These are phyloP conservation scores for Ceratobasidium sp. DNA, from an alignment of 1,284 basidiomycete species.

Conservation along the genomic window DNA sequence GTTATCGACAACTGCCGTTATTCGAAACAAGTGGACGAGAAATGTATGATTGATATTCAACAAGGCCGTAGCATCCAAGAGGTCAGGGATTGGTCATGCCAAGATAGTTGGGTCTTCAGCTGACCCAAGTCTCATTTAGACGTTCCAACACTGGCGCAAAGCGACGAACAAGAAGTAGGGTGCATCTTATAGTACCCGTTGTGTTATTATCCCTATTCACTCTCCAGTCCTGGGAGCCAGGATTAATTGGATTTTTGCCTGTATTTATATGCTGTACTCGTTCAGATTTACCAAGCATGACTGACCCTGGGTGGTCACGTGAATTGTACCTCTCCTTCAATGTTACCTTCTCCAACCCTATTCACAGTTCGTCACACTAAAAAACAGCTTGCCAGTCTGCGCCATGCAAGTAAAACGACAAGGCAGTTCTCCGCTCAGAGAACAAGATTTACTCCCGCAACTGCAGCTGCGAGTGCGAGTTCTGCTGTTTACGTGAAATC, in stretches of 20 bases:
- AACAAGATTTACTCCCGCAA: not conserved
- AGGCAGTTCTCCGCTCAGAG: not conserved
- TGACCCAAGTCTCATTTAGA: constrained; percentile 7
- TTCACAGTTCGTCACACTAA: not conserved
- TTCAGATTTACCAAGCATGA: not conserved
- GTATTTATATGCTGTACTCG: constrained; percentile 1
- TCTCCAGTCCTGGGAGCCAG: no score
- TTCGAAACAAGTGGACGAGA: constrained; percentile 71
- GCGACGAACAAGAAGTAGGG: constrained; percentile 20
- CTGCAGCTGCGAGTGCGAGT: constrained; percentile 2
- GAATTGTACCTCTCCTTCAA: constrained; percentile 13
- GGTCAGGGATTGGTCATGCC: not conserved
- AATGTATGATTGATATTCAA: constrained; percentile 75
- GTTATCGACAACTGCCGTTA: constrained; percentile 67
- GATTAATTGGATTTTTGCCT: not conserved
- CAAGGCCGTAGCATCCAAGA: constrained; percentile 35
- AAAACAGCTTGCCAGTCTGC: not conserved
- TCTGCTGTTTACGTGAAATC: not conserved
- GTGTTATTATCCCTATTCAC: no score
- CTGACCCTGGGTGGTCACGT: constrained; percentile 35
- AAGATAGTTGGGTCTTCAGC: not conserved
- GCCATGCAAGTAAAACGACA: not conserved
- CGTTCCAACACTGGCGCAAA: constrained; percentile 38
- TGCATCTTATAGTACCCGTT: no score
- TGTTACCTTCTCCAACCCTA: not conserved